Conservation (phyloP, 805 yeast genomes). For the Metschnikowia aberdeeniae region DNA sequence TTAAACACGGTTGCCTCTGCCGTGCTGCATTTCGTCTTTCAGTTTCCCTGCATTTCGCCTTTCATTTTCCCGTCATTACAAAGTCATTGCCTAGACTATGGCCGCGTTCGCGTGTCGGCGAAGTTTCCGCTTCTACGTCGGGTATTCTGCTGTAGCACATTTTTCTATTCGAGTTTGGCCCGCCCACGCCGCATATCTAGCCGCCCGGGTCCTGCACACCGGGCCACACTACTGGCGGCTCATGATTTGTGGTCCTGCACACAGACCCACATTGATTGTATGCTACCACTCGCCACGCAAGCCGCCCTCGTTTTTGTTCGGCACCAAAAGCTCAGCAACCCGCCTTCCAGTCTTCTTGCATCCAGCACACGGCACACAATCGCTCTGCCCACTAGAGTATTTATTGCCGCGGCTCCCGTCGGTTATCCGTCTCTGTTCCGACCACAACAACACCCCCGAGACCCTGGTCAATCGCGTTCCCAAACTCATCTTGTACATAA, state of each 20-base stretch:
- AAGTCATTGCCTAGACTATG: too few relatives aligned
- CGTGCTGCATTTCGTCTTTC: too few relatives aligned
- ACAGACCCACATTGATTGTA: background rate
- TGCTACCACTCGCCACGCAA: background rate
- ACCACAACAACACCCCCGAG: background rate
- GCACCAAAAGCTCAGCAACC: conserved; percentile 3
- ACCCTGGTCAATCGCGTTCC: background rate
- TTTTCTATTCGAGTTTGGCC: too few relatives aligned
- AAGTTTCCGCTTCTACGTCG: too few relatives aligned
- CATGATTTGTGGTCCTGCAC: background rate
- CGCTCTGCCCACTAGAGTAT: background rate
- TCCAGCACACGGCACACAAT: background rate
- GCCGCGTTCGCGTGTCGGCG: too few relatives aligned
- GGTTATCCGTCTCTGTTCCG: background rate
- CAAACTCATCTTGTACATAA: conserved; percentile 15
- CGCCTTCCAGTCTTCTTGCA: background rate
- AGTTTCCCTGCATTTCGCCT: too few relatives aligned
- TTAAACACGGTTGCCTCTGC: too few relatives aligned
- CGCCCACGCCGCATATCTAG: too few relatives aligned
- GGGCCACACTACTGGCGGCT: too few relatives aligned
- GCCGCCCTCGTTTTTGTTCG: conserved; percentile 3
- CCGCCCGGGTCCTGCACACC: too few relatives aligned
- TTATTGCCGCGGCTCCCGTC: background rate
- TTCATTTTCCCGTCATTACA: too few relatives aligned
- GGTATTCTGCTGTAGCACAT: too few relatives aligned